Evolutionary conservation across 768 basidiomycete species (phyloP), one percentile per base, ranked within the genome.

Genomic region (Mycena vitilis): DNA sequence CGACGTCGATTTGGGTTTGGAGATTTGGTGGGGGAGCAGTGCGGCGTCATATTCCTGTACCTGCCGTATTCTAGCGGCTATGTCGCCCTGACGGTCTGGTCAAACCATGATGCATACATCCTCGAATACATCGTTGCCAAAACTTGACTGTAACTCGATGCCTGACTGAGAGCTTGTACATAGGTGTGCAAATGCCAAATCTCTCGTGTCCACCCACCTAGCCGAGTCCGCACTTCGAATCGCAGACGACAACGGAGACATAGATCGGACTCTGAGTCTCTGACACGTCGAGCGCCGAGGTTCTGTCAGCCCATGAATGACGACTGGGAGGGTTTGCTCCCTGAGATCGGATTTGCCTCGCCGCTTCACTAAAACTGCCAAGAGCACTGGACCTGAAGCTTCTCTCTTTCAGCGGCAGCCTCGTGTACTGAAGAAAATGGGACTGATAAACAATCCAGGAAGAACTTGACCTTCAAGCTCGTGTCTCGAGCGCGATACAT

Each of bases 11-110:
- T 87, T 83, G 85, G 75, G 73, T 71, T 79, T 80, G 76, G 60
- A 53, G 51, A 20, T 42, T 40, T 34, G 40, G 3, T 9, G 49
- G 76, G 78, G 78, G 75, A 70, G 76, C 71, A 66, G 75, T 74
- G 86, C 82, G 84, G 88, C 88, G 88, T 91, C 87, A 93, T 93
- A 92, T 93, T 91, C 88, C 89, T 90, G 82, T 84, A 89, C 88
- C 87, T 88, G 84, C 90, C 88, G 89, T 92, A 92, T 81, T 76
- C 78, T 78, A 83, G 90, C 84, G 82, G 90, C 88, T 91, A 91
- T 85, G 91, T 91, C 85, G 87, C 90, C 70, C 86, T 92, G 91
- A 92, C 89, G 89, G 91, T 88, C 79, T 85, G 88, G 89, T 88
- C 73, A 91, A 91, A 91, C 91, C 91, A 93, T 93, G 88, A 88